A percentile compares a stretch with the other conserved stretches of the same genome.
phyloP scores from a whole-genome alignment of 148 eudicot species.

The Vaccinium myrtillus region DNA sequence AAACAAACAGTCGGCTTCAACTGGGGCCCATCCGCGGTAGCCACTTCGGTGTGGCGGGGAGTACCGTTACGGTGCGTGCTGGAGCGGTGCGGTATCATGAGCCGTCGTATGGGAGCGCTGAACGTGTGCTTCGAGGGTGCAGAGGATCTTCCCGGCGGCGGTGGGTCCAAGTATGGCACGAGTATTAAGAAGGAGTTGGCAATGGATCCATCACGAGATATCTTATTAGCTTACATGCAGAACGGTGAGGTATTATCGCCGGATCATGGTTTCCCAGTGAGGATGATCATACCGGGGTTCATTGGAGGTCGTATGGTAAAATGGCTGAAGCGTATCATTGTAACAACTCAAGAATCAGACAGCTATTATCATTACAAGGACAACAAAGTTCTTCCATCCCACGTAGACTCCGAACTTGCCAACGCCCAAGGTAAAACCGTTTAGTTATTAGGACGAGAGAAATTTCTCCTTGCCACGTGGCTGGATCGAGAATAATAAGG shows the following conservation, averaged over 20 bases:
- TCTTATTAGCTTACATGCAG: constrained; percentile 87
- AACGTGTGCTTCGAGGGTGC: constrained; percentile 93
- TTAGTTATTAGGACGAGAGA: too few relatives aligned
- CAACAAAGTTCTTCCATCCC: constrained; percentile 79
- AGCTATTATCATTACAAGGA: constrained; percentile 78
- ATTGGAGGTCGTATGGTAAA: constrained; percentile 95
- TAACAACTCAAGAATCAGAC: constrained; percentile 61
- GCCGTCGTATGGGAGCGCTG: constrained; percentile 53
- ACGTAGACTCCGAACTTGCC: constrained; percentile 83
- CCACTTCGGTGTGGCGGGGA: constrained; percentile 87
- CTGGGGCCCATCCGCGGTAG: constrained; percentile 86
- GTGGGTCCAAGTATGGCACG: constrained; percentile 93
- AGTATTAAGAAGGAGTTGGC: constrained; percentile 65
- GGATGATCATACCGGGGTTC: constrained; percentile 83
- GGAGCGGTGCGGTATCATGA: constrained; percentile 62
- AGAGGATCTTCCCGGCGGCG: constrained; percentile 94
- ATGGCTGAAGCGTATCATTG: constrained; percentile 75
- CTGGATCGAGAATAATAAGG: too few relatives aligned
- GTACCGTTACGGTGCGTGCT: constrained; percentile 59
- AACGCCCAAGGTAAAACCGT: constrained; percentile 65
- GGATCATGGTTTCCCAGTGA: constrained; percentile 82
- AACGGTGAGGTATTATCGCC: constrained; percentile 64
- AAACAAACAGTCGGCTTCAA: constrained; percentile 83
- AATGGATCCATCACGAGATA: constrained; percentile 76
- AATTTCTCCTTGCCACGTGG: too few relatives aligned